Evolutionary conservation across 352 stramenopile genomes (phyloP).

Genomic region (Phytopythium boreale): DNA sequence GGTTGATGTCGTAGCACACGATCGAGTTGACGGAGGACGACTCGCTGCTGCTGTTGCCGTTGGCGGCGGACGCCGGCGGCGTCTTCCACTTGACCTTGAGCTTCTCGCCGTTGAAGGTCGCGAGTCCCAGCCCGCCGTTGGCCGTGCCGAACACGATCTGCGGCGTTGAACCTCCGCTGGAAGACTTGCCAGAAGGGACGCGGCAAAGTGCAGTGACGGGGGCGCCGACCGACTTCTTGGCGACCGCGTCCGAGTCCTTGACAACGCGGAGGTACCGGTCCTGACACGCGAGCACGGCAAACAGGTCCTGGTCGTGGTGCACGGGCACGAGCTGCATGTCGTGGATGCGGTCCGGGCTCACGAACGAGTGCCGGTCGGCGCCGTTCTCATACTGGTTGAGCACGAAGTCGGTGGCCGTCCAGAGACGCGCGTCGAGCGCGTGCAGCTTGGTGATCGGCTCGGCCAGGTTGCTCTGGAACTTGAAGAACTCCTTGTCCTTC

Average conservation of each 20-base stretch:
- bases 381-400: constrained; percentile 84
- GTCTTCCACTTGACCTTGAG: constrained; percentile 74
- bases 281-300: constrained; percentile 65
- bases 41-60: constrained; percentile 14
- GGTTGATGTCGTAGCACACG: constrained; percentile 74
- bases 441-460: constrained; percentile 77
- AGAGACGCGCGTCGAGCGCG: constrained; percentile 67
- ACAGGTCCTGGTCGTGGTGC: constrained; percentile 61
- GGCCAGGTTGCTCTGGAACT: constrained; percentile 83
- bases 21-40: constrained; percentile 69
- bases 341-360: constrained; percentile 79
- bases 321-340: constrained; percentile 61
- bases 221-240: constrained; percentile 57
- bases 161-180: constrained; percentile 12
- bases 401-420: constrained; percentile 72
- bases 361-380: constrained; percentile 74
- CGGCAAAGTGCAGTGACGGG: constrained; percentile 52
- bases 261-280: constrained; percentile 68
- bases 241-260: constrained; percentile 47
- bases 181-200: constrained; percentile 16
- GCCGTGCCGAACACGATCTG: constrained; percentile 75
- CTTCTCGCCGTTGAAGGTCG: constrained; percentile 72
- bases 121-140: constrained; percentile 46
- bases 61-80: constrained; percentile 21
- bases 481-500: constrained; percentile 87